Evolutionary conservation across 805 yeast genomes (phyloP), one percentile per base, ranked within the genome.

Genomic region (Wickerhamiella vanderwaltii): DNA sequence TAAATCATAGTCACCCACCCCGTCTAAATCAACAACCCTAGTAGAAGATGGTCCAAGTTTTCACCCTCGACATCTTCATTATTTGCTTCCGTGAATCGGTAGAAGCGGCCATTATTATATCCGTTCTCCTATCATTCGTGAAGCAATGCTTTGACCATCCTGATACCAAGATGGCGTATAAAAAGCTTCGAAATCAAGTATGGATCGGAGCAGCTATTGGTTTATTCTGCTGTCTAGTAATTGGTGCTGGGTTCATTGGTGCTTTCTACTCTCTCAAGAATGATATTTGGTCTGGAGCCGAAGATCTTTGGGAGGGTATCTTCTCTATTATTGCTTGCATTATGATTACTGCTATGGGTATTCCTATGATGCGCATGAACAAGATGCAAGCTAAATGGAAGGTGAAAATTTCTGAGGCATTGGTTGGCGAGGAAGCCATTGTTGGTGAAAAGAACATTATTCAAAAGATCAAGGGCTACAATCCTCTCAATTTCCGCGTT

Each of bases 301-400:
- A 88, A 61, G 96, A 88, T 60, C 62, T 88, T 44, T 88, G 97
- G 97, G 98, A 88, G 71, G 97, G 96, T 67, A 69, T 84, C 44
- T 86, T 88, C 60, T 83, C 93, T 64, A 65, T 88, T 51, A 77
- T 88, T 60, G 98, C 97, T 2, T 75, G 94, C 0, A 65, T 83
- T 35, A 74, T 88, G 75, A 88, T 88, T 57, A 74, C 95, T 9
- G 53, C 80, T 53, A 87, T 88, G 96, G 97, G 98, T 61, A 72
- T 88, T 56, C 94, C 96, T 44, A 83, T 88, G 95, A 72, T 88
- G 57, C 76, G 97, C 64, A 72, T 88, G 62, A 87, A 87, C 69
- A 86, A 87, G 69, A 84, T 87, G 94, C 86, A 85, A 66, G 88
- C 76, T 52, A 88, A 88, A 67, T 88, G 98, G 98, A 77, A 95